These are phyloP conservation scores for Globisporangium heterothallicum DNA, from an alignment of 352 stramenopile genomes.

Conservation along the genomic window DNA sequence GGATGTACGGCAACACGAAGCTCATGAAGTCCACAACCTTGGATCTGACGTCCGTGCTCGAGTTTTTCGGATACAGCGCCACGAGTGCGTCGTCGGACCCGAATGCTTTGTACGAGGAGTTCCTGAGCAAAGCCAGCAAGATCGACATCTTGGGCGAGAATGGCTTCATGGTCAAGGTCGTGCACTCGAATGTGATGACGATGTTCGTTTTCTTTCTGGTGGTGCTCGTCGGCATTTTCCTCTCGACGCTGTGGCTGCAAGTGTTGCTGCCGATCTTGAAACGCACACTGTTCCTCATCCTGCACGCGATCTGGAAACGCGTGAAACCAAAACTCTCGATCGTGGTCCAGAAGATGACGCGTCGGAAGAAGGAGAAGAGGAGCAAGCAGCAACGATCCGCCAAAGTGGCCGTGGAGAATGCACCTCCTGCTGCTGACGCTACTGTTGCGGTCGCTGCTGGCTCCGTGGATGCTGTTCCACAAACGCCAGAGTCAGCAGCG, in stretches of 20 bases:
- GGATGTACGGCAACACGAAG: constrained; percentile 79
- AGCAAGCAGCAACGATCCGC: constrained; percentile 16
- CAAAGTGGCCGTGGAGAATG: constrained; percentile 37
- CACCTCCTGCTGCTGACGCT: constrained; percentile 10
- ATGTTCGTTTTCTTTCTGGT: constrained; percentile 62
- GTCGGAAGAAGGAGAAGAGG: constrained; percentile 3
- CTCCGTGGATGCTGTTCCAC: neutral
- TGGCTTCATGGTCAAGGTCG: constrained; percentile 63
- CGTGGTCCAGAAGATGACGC: neutral
- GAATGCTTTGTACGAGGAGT: constrained; percentile 38
- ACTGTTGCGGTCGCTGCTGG: neutral
- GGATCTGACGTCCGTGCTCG: constrained; percentile 35
- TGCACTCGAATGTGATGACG: constrained; percentile 67
- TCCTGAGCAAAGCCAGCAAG: constrained; percentile 29
- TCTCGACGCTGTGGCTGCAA: constrained; percentile 49
- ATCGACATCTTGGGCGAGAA: constrained; percentile 48
- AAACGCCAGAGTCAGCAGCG: neutral
- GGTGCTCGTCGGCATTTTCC: constrained; percentile 42
- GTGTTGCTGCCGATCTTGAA: constrained; percentile 48
- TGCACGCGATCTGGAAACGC: constrained; percentile 26
- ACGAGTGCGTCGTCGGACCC: constrained; percentile 24
- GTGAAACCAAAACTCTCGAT: constrained; percentile 12
- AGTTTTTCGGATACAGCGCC: constrained; percentile 25
- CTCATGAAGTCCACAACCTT: constrained; percentile 55
- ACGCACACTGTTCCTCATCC: constrained; percentile 30